Percentiles rank a stretch among this genome's conserved stretches.
These are phyloP conservation scores for Trichoderma reesei DNA, from an alignment of 495 filamentous ascomycete species.

Conservation along the genomic window DNA sequence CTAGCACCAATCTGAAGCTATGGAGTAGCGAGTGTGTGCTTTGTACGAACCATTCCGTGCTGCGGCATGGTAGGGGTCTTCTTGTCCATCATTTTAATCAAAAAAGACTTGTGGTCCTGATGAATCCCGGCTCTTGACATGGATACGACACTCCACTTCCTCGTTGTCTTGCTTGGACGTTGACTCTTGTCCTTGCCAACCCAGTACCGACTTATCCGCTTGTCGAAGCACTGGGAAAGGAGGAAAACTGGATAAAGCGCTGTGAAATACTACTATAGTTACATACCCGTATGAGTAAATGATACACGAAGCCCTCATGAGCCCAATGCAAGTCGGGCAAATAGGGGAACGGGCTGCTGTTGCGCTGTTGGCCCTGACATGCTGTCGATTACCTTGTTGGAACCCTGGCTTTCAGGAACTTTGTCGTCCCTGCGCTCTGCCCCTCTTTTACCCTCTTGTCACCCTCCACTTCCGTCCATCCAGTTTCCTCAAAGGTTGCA, in stretches of 20 bases:
- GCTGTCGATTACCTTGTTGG: background rate
- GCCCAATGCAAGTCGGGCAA: no score
- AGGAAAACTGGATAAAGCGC: background rate
- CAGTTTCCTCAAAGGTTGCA: background rate
- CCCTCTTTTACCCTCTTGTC: constrained; percentile 2
- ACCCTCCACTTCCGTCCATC: background rate
- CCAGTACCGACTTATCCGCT: background rate
- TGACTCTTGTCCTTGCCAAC: background rate
- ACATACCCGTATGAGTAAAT: no score
- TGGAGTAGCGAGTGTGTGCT: background rate
- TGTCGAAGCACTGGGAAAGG: background rate
- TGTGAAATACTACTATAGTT: no score
- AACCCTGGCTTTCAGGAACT: background rate
- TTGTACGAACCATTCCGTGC: background rate
- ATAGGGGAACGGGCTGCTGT: no score
- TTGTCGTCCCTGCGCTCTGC: background rate
- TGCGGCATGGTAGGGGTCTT: background rate
- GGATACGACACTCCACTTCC: background rate
- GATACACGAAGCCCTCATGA: background rate
- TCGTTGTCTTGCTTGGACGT: background rate
- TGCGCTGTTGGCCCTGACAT: background rate
- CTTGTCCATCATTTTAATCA: no score
- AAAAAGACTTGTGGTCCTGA: background rate
- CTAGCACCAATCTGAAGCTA: background rate
- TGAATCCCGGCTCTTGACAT: background rate